These are phyloP conservation scores for Tylopilus sp. DNA, from an alignment of 768 basidiomycete species.

Conservation along the genomic window DNA sequence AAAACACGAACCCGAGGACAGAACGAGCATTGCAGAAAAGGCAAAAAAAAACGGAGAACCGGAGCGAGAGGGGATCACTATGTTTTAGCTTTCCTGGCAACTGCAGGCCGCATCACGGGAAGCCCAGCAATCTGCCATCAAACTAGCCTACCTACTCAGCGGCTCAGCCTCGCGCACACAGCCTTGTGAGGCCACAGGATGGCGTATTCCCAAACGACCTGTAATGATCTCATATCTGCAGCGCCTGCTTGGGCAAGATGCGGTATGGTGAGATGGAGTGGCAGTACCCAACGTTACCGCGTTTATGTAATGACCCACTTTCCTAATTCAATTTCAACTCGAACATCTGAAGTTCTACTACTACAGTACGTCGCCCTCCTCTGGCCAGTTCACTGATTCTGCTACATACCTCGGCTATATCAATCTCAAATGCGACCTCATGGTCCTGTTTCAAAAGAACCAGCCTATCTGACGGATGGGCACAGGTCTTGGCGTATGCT, in stretches of 20 bases:
- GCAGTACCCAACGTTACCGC: neutral
- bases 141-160: neutral
- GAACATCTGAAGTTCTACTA: too few relatives aligned
- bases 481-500: too few relatives aligned
- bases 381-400: too few relatives aligned
- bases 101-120: conserved; percentile 20
- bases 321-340: too few relatives aligned
- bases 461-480: too few relatives aligned
- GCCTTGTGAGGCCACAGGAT: conserved; percentile 2
- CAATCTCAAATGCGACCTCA: too few relatives aligned
- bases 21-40: neutral
- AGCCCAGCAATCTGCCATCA: conserved; percentile 11
- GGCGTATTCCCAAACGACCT: neutral
- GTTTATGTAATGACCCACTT: neutral
- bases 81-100: conserved; percentile 20
- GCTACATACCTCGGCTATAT: too few relatives aligned
- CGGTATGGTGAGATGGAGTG: neutral
- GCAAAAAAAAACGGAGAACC: neutral
- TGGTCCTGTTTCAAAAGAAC: too few relatives aligned
- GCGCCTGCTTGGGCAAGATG: neutral
- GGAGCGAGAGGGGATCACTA: neutral
- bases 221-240: conserved; percentile 6
- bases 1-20: neutral
- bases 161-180: conserved; percentile 8
- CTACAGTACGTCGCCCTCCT: too few relatives aligned